A percentile compares a stretch with the other conserved stretches of the same genome.
phyloP scores from a whole-genome alignment of 139 green algal genomes.

The Chlamydomonas eustigma region DNA sequence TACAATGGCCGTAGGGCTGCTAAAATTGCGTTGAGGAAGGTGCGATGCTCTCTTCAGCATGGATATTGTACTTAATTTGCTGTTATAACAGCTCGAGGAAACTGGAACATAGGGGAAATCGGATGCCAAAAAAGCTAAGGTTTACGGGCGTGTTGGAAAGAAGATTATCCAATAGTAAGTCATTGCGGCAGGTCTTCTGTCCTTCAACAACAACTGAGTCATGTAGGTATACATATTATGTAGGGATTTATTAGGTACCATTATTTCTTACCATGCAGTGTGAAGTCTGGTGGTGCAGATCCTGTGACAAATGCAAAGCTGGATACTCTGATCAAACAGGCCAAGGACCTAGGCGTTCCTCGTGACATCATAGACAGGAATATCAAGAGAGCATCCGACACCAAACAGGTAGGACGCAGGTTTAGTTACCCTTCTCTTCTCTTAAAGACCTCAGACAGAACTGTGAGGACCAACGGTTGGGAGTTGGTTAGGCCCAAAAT shows the following conservation, averaged over 20 bases:
- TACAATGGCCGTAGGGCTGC: not conserved
- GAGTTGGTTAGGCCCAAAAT: too few species aligned
- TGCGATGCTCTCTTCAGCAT: too few species aligned
- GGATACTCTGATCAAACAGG: conserved; percentile 51
- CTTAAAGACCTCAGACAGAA: too few species aligned
- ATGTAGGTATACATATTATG: not conserved
- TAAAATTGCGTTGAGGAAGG: conserved; percentile 3
- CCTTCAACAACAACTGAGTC: not conserved
- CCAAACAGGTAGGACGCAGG: conserved; percentile 57
- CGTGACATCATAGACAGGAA: conserved; percentile 93
- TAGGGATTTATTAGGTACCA: not conserved
- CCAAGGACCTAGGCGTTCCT: conserved; percentile 66
- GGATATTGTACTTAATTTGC: too few species aligned
- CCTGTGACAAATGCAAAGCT: conserved; percentile 67
- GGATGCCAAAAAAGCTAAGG: conserved; percentile 75
- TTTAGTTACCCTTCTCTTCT: too few species aligned
- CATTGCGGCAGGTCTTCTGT: not conserved
- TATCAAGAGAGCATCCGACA: conserved; percentile 78
- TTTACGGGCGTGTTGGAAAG: conserved; percentile 88
- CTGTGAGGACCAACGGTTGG: too few species aligned
- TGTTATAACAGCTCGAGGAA: too few species aligned
- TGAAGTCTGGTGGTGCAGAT: conserved; percentile 74
- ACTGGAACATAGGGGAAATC: conserved; percentile 54
- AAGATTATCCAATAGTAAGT: conserved; percentile 48
- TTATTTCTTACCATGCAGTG: conserved; percentile 30